Evolutionary conservation across 495 filamentous ascomycete genomes (phyloP), one percentile per base, ranked within the genome.

Genomic region (Aspergillus indologenus): DNA sequence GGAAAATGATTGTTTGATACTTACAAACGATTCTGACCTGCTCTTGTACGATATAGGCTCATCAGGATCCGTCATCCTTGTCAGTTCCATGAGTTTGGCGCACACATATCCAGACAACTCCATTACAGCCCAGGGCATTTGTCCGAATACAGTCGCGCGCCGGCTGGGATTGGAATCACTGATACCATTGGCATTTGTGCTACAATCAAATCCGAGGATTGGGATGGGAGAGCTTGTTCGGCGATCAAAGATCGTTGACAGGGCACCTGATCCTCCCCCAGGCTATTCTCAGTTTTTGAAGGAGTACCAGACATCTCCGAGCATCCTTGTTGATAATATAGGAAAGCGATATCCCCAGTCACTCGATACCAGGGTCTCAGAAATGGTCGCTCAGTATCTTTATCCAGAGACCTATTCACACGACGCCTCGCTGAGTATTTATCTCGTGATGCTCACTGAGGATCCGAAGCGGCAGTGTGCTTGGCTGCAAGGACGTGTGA

Each of bases 21-120:
- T 92, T 12, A 90, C 88, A 8, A 81, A 78, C 22, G 89, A 92
- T 63, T 91, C 89, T 0, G 89, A 92, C 62, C 75, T 91, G n/a
- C 73, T 91, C 20, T 75, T 90, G 0, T 79, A 90, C 63, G 79
- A 89, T 49, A 74, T 90, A 5, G 88, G 87, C 2, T 23, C 61
- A 0, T 44, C 76, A 19, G 84, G 87, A 2, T 70, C 74, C 5
- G 83, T 90, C 1, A 66, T 83, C 5, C 84, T 89, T 62, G 72
- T 91, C 21, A 69, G 77, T 51, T 83, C 85, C 6, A 57, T 57
- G 70, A 66, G 61, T 65, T 71, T 12, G 55, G 42, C 22, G 46
- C 59, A 45, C 60, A 45, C 21, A 53, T 59, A 17, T 18, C 65
- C 21, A 58, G 60, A 51, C 58, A 71, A 51, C 24, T 57, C 44